Evolutionary conservation across 2,329 filamentous ascomycete species (phyloP).

Genomic region (Samsoniella hepiali): DNA sequence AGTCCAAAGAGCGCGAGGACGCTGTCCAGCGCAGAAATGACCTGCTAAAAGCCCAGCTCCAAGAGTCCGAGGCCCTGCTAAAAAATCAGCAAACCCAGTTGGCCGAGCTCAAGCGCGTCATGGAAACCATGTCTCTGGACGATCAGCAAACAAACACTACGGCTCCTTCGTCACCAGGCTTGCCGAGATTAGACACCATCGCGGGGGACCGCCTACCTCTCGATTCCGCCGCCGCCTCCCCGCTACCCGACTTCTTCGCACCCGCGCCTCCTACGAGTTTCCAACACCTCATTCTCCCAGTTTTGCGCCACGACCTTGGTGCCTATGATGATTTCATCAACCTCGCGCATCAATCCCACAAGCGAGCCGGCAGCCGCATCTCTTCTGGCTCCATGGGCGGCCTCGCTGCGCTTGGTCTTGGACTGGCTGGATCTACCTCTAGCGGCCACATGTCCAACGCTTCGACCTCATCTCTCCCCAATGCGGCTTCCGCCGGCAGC

Average conservation of each 20-base stretch:
- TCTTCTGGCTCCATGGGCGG: constrained; percentile 66
- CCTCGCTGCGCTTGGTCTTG: constrained; percentile 43
- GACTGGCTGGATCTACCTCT: constrained; percentile 46
- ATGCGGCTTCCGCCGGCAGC: constrained; percentile 43
- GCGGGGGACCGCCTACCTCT: constrained; percentile 39
- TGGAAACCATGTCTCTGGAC: constrained; percentile 79
- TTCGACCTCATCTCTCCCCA: constrained; percentile 57
- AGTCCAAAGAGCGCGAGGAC: constrained; percentile 82
- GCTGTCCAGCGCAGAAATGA: constrained; percentile 79
- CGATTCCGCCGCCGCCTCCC: constrained; percentile 35
- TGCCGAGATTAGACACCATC: constrained; percentile 63
- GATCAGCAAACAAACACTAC: constrained; percentile 72
- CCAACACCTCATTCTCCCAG: constrained; percentile 75
- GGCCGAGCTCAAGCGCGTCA: constrained; percentile 82
- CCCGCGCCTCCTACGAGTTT: constrained; percentile 68
- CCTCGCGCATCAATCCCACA: constrained; percentile 66
- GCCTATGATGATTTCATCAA: constrained; percentile 83
- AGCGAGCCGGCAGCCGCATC: constrained; percentile 59
- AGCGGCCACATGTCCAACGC: constrained; percentile 52
- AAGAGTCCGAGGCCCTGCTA: constrained; percentile 81
- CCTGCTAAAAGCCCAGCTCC: constrained; percentile 78
- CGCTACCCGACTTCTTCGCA: constrained; percentile 42
- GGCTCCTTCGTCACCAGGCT: constrained; percentile 76
- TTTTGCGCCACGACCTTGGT: constrained; percentile 76
- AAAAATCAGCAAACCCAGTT: constrained; percentile 92